phyloP scores from a whole-genome alignment of 768 basidiomycete species.

The Pleurotus pulmonarius region DNA sequence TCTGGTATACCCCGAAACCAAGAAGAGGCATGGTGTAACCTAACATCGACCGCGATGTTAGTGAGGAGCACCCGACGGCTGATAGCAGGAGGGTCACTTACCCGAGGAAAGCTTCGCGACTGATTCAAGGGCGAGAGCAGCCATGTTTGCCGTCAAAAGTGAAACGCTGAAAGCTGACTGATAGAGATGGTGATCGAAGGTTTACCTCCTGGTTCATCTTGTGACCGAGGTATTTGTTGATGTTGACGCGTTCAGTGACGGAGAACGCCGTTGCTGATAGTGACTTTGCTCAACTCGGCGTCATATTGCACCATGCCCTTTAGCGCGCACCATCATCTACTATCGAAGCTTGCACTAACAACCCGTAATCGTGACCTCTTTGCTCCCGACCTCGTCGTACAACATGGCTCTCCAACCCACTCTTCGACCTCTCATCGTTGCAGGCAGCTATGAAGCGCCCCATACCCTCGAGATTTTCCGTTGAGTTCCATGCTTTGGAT shows the following conservation, averaged over 20 bases:
- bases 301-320: too few species aligned
- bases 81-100: background rate
- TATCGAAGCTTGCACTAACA: too few species aligned
- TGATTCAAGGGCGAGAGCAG: slow-evolving; percentile 15
- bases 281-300: too few species aligned
- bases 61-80: background rate
- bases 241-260: too few species aligned
- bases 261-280: too few species aligned
- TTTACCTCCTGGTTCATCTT: too few species aligned
- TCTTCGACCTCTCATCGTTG: slow-evolving; percentile 59
- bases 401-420: slow-evolving; percentile 81
- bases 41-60: slow-evolving; percentile 9
- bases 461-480: slow-evolving; percentile 82
- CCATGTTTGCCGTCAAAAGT: background rate
- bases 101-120: slow-evolving; percentile 21
- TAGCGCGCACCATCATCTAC: too few species aligned
- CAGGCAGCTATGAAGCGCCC: slow-evolving; percentile 55
- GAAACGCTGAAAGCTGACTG: too few species aligned
- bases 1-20: slow-evolving; percentile 72
- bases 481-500: slow-evolving; percentile 16
- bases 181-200: too few species aligned
- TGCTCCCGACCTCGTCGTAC: too few species aligned
- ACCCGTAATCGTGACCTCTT: too few species aligned
- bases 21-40: slow-evolving; percentile 61
- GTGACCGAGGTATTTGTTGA: too few species aligned